Base-by-base conservation (phyloP, 345 rosid genomes). In the Rhizophora apiculata region DNA sequence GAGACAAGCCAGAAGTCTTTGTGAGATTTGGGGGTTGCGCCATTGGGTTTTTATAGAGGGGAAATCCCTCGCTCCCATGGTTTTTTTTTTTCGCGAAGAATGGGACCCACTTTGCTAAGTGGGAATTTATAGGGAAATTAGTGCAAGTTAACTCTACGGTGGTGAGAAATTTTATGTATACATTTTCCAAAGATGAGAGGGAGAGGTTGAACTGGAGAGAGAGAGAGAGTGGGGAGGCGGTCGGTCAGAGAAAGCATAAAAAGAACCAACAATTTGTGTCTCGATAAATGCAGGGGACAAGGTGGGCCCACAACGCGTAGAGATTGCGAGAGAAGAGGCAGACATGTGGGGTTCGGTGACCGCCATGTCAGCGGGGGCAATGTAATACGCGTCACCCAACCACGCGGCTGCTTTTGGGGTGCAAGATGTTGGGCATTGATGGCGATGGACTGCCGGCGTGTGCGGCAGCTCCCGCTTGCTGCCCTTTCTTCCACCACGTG, bases 301-400 rank as follows among this genome's bases (percentile, higher is more conserved):
- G 26, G 72, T 49, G 80, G 87, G 68, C 78, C 87, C 81, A 65
- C 49, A 46, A 65, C 88, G 80, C 81, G 79, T 86, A 82, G 76
- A 78, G 83, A 77, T 74, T 80, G 86, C 81, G 73, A 46, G 75
- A 78, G 76, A 58, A 43, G 75, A 69, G 92, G 89, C 88, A 18
- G 78, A 77, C 92, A 88, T 86, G 91, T 88, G 91, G 88, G 89
- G 94, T 81, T 84, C 65, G 85, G 85, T 73, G 85, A 77, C 74
- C 69, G 87, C 89, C 92, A 83, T 79, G 84, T 84, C 85, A 83
- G 72, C 80, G 57, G 60, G 76, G 80, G 67, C 34, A 13, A 13
- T 26, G 53, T 48, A 58, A 63, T 65, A 63, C 74, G 70, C 74
- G 69, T 69, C 64, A 68, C 62, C 54, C 74, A 79, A 80, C 82